Base-by-base conservation (phyloP, 1,284 basidiomycete genomes). In the Mycena citricolor region DNA sequence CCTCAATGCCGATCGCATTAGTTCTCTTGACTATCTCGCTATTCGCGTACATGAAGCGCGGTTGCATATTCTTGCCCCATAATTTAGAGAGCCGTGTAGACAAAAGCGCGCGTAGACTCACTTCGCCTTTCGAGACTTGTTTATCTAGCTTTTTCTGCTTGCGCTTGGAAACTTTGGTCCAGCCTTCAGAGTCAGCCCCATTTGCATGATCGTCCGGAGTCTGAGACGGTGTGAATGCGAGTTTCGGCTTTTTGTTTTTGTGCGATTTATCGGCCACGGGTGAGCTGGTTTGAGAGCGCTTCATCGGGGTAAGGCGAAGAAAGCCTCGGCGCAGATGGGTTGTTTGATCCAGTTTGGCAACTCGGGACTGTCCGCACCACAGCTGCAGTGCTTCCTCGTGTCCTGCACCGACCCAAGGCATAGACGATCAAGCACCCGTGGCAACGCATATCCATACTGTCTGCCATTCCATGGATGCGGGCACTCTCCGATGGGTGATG, bases 41-140 rank as follows among this genome's bases (percentile, higher is more conserved):
- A 48, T 80, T 85, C 24, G 80, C 78, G 54, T 90, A 93, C 74
- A 90, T 80, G 62, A 94, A 93, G 47, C 79, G 68, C 0, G 90
- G 88, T 28, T 77, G 70, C n/a, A 66, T 68, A 4, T 73, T 69
- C 77, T 89, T 53, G 35, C 39, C 43, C 40, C 34, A 47, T 33
- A 46, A 12, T 31, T 25, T 22, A 37, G 26, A 39, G 43, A 47
- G 51, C 48, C 52, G 65, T n/a, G n/a, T n/a, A n/a, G n/a, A n/a
- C n/a, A n/a, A n/a, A n/a, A n/a, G n/a, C n/a, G n/a, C n/a, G n/a
- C n/a, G n/a, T n/a, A n/a, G n/a, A n/a, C n/a, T n/a, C 65, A 87
- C 85, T 61, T 80, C 76, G 32, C 68, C 54, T 59, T 79, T 82
- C 17, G 64, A 65, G 49, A 81, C 79, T 29, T 58, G 42, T 61